Conservation (phyloP, 306 rosid genomes). For the Dryas octopetala region DNA sequence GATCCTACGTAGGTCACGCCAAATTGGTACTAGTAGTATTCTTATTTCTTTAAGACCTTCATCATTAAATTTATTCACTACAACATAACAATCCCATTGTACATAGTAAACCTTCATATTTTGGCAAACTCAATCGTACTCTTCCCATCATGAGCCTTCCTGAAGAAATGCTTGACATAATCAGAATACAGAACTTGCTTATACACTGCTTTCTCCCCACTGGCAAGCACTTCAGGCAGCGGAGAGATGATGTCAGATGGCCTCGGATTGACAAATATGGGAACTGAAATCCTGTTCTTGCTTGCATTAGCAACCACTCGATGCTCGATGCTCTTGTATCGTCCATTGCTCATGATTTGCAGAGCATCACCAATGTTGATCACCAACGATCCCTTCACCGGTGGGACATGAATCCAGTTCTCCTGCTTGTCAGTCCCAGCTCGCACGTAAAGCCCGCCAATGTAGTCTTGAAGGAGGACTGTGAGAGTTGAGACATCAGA, state of each 20-base stretch:
- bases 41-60: not conserved
- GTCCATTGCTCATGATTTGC: constrained; percentile 64
- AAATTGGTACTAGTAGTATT: no score
- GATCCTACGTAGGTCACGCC: no score
- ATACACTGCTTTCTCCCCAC: constrained; percentile 43
- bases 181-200: constrained; percentile 49
- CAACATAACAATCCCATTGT: not conserved
- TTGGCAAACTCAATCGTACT: constrained; percentile 48
- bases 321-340: constrained; percentile 62
- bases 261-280: constrained; percentile 57
- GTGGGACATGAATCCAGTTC: constrained; percentile 53
- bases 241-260: constrained; percentile 41
- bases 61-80: not conserved
- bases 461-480: constrained; percentile 56
- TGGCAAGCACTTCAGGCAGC: constrained; percentile 39
- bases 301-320: constrained; percentile 47
- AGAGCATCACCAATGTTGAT: constrained; percentile 62
- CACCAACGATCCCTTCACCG: constrained; percentile 44
- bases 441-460: constrained; percentile 51
- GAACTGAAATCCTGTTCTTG: constrained; percentile 47
- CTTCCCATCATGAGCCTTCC: constrained; percentile 64
- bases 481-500: constrained; percentile 60
- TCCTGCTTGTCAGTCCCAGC: not conserved
- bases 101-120: constrained; percentile 4
- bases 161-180: constrained; percentile 56